Conservation (phyloP, 2,329 filamentous ascomycete species). For the Paracoccidioides brasiliensis region DNA sequence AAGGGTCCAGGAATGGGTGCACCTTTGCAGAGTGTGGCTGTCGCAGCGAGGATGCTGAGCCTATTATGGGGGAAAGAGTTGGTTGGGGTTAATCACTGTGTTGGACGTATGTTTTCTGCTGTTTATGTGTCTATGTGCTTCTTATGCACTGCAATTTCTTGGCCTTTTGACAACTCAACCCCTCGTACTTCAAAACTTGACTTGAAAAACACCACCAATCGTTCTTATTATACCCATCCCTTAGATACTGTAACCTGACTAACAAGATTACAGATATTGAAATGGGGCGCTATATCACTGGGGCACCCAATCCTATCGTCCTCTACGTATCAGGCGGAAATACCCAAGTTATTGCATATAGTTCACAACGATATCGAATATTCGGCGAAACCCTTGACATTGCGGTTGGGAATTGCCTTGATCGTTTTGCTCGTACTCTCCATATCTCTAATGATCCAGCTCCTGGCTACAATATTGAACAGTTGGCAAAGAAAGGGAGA, state of each 20-base stretch:
- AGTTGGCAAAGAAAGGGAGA: constrained; percentile 63
- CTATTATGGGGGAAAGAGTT: constrained; percentile 80
- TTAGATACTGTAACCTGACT: neutral
- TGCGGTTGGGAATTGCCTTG: constrained; percentile 92
- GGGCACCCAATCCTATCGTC: constrained; percentile 81
- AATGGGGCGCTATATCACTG: constrained; percentile 90
- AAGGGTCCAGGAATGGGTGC: constrained; percentile 94
- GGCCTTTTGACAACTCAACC: neutral
- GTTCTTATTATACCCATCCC: neutral
- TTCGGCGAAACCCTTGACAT: constrained; percentile 97
- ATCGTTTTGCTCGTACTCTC: constrained; percentile 85
- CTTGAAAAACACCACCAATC: neutral
- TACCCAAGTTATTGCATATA: constrained; percentile 95
- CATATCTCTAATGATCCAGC: constrained; percentile 91
- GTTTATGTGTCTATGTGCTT: neutral
- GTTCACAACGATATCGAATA: constrained; percentile 85
- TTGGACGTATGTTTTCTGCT: constrained; percentile 51
- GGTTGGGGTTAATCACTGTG: constrained; percentile 93
- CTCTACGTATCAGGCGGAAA: constrained; percentile 93
- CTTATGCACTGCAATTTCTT: neutral
- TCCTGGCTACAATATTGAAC: constrained; percentile 95
- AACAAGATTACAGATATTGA: constrained; percentile 55
- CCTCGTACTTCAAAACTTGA: neutral
- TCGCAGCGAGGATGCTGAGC: constrained; percentile 68
- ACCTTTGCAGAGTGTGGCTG: constrained; percentile 71